Evolutionary conservation across 345 rosid genomes (phyloP).

Genomic region (Salix koriyanagi): DNA sequence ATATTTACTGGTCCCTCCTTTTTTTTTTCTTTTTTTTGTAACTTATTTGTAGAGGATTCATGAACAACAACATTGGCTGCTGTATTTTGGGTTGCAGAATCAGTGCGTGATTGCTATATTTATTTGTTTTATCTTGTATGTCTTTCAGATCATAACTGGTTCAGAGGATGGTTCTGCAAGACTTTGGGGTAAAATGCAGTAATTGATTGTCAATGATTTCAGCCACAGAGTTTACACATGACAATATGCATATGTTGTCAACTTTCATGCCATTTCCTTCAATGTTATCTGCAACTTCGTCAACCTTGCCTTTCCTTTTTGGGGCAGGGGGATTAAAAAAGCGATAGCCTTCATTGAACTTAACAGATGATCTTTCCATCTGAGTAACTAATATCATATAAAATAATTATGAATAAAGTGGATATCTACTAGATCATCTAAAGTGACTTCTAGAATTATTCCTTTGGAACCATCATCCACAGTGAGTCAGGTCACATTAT

Average conservation of each 20-base stretch:
- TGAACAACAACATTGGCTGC: not conserved
- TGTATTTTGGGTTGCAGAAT: constrained; percentile 3
- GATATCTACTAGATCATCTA: no score
- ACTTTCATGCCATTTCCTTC: not conserved
- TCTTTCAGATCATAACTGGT: constrained; percentile 74
- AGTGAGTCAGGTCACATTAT: no score
- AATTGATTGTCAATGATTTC: constrained; percentile 3
- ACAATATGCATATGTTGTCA: not conserved
- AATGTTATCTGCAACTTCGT: not conserved
- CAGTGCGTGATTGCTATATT: constrained; percentile 1
- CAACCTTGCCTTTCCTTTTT: no score
- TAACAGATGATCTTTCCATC: no score
- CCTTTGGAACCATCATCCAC: no score
- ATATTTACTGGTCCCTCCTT: not conserved
- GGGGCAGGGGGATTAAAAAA: no score
- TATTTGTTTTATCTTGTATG: constrained; percentile 14
- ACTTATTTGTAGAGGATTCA: not conserved
- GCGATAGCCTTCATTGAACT: no score
- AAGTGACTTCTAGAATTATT: no score
- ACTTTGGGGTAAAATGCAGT: constrained; percentile 73
- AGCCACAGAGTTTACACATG: not conserved
- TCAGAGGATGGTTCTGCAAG: constrained; percentile 97
- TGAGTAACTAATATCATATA: no score
- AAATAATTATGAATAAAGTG: no score
- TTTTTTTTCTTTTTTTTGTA: not conserved